Conservation (phyloP, 345 rosid species). For the Murraya koenigii region DNA sequence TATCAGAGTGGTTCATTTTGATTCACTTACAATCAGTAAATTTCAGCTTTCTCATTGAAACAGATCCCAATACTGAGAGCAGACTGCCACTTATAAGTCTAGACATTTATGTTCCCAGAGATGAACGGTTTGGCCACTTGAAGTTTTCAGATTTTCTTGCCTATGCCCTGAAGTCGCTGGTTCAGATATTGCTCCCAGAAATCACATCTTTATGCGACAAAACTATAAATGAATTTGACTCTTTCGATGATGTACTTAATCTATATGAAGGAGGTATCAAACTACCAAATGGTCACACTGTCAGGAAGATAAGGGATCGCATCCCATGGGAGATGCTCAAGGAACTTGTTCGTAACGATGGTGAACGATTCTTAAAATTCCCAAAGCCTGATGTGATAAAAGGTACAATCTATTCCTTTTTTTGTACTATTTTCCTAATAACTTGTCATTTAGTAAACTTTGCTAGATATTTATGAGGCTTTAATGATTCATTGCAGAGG, state of each 20-base stretch:
- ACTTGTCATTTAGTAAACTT: neutral
- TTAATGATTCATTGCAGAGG: slow-evolving; percentile 32
- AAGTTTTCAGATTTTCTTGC: slow-evolving; percentile 92
- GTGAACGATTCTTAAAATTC: slow-evolving; percentile 66
- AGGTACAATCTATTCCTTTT: slow-evolving; percentile 36
- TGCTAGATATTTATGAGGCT: neutral
- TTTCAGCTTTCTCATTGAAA: slow-evolving; percentile 8
- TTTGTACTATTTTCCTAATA: neutral
- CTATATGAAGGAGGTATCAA: slow-evolving; percentile 71
- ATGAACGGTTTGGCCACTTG: slow-evolving; percentile 71
- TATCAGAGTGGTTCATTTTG: neutral
- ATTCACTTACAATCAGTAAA: slow-evolving; percentile 8
- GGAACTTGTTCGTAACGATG: slow-evolving; percentile 81
- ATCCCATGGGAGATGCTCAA: slow-evolving; percentile 87
- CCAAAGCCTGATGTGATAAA: slow-evolving; percentile 83
- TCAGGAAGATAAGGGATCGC: slow-evolving; percentile 50
- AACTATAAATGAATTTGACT: slow-evolving; percentile 80
- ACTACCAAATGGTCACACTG: slow-evolving; percentile 29
- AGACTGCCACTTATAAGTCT: slow-evolving; percentile 70
- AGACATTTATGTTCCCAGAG: slow-evolving; percentile 85
- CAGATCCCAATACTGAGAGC: slow-evolving; percentile 66
- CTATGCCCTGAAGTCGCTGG: slow-evolving; percentile 64
- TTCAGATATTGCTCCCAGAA: slow-evolving; percentile 70
- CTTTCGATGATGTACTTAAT: slow-evolving; percentile 59
- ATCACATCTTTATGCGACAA: slow-evolving; percentile 62